Conservation (phyloP, 495 filamentous ascomycete genomes). For the Acidomyces sp. region DNA sequence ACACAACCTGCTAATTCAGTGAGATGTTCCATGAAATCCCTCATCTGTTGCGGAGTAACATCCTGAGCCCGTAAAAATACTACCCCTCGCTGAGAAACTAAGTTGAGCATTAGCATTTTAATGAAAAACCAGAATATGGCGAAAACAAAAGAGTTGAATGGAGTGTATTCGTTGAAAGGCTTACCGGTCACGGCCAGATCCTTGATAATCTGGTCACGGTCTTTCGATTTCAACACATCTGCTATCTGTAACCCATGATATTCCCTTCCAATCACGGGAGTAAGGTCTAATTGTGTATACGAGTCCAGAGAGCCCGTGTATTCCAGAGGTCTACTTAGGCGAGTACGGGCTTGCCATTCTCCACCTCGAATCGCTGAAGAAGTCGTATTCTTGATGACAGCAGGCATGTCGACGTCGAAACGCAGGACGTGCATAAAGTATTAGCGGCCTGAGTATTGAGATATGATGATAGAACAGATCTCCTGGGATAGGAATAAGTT, state of each 20-base stretch:
- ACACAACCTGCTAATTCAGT: constrained; percentile 53
- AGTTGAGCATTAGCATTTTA: not conserved
- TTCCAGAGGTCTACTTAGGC: too few species aligned
- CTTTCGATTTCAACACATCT: constrained; percentile 46
- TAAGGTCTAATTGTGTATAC: constrained; percentile 50
- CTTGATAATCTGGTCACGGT: constrained; percentile 52
- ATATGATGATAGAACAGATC: too few species aligned
- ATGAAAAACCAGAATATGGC: too few species aligned
- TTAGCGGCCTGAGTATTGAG: too few species aligned
- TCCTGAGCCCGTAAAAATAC: constrained; percentile 73
- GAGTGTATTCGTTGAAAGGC: constrained; percentile 9
- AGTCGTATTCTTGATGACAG: too few species aligned
- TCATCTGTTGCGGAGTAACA: constrained; percentile 51
- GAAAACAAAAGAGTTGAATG: too few species aligned
- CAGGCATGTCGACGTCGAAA: too few species aligned
- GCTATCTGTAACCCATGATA: constrained; percentile 45
- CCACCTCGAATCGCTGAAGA: too few species aligned
- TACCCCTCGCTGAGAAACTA: constrained; percentile 68
- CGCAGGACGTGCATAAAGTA: too few species aligned
- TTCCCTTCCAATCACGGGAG: constrained; percentile 55
- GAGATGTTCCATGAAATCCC: constrained; percentile 52
- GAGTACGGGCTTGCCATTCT: too few species aligned
- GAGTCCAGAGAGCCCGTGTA: constrained; percentile 40
- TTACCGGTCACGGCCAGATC: constrained; percentile 55
- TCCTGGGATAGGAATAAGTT: too few species aligned